phyloP scores from a whole-genome alignment of 2,329 filamentous ascomycete genomes.

The Aspergillus hortae region DNA sequence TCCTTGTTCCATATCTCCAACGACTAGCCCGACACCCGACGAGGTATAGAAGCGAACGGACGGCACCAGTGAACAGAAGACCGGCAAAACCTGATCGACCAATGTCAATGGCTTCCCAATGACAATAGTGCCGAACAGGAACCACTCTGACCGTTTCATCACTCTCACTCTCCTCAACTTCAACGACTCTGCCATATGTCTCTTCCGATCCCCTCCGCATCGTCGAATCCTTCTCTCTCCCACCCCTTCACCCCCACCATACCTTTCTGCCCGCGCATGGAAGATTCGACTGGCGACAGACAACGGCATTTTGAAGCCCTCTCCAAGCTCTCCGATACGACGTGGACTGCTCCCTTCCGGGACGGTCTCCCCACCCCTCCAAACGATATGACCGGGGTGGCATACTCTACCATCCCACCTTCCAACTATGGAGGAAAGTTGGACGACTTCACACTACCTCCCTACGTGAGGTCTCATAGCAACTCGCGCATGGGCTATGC shows the following conservation, averaged over 20 bases:
- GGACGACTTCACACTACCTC: conserved; percentile 22
- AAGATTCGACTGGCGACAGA: conserved; percentile 11
- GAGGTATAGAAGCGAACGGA: background rate
- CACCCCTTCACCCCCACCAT: conserved; percentile 25
- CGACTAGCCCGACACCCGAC: background rate
- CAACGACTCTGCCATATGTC: conserved; percentile 29
- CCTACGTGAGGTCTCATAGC: conserved; percentile 17
- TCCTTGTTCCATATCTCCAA: background rate
- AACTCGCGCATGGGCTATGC: conserved; percentile 20
- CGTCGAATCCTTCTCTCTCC: conserved; percentile 24
- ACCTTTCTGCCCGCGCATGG: conserved; percentile 18
- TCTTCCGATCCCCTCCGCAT: conserved; percentile 26
- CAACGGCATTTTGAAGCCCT: conserved; percentile 13
- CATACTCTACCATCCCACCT: conserved; percentile 31
- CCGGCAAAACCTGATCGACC: background rate
- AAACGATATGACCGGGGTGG: conserved; percentile 40
- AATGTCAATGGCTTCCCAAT: conserved; percentile 18
- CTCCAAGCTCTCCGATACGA: conserved; percentile 16
- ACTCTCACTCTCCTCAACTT: conserved; percentile 11
- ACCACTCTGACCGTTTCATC: conserved; percentile 6
- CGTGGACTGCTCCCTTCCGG: conserved; percentile 36
- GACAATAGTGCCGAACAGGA: conserved; percentile 13
- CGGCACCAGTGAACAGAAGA: background rate
- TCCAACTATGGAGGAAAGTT: conserved; percentile 30
- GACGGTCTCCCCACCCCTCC: conserved; percentile 42